Percentiles rank a stretch among this genome's conserved stretches.
These are phyloP conservation scores for Uronychia setigera DNA, from an alignment of 73 alveolate genomes.

Conservation along the genomic window DNA sequence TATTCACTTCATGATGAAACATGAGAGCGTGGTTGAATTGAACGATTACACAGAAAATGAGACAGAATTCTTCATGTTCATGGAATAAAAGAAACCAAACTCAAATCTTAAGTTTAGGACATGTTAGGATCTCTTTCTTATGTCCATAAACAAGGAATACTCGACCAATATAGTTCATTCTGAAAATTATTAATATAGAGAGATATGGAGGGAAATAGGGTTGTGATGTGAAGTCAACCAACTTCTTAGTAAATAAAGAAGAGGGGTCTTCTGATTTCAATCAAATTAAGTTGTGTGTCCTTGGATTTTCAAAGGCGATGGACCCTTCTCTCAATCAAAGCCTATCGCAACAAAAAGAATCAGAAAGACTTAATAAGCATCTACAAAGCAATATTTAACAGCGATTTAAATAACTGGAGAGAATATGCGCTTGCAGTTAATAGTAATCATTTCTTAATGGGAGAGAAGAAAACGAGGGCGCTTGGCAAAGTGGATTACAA, in stretches of 20 bases:
- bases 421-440: no score
- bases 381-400: no score
- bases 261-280: conserved; percentile 3
- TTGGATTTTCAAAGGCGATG: conserved; percentile 18
- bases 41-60: conserved; percentile 67
- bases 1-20: conserved; percentile 54
- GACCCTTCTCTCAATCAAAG: conserved; percentile 17
- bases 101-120: conserved; percentile 57
- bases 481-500: no score
- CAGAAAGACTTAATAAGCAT: no score
- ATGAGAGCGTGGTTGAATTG: conserved; percentile 59
- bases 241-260: conserved; percentile 22
- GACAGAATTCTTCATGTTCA: conserved; percentile 40
- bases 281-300: conserved; percentile 27
- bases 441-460: no score
- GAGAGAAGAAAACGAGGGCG: no score
- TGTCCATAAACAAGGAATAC: conserved; percentile 65
- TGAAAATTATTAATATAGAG: no score
- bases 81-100: conserved; percentile 64
- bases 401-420: no score
- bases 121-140: conserved; percentile 59
- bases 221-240: conserved; percentile 71
- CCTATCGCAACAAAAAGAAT: no score
- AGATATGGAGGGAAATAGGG: no score
- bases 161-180: no score